Base-by-base conservation (phyloP, 2,329 filamentous ascomycete species). In the Neocatenulostroma microsporum region DNA sequence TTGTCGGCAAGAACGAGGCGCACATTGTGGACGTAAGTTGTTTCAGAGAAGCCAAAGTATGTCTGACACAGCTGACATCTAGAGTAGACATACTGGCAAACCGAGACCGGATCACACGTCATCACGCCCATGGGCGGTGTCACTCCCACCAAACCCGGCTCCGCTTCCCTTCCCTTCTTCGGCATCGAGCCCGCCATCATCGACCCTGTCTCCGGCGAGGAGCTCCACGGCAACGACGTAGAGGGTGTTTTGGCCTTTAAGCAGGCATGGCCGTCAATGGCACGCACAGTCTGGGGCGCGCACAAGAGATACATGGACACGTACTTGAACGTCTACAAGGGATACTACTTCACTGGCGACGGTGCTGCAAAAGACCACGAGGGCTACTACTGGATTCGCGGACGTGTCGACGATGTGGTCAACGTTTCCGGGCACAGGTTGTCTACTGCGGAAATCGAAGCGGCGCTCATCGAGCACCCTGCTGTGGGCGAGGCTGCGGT, bases 221-320 rank as follows among this genome's bases (percentile, higher is more conserved):
- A 96, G 68, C 82, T 96, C 47, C 73, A 82, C 54, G 91, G 91
- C 42, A 96, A 96, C 62, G 87, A 96, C 62, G 89, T 96, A 40
- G 91, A 98, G 68, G 91, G 91, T 62, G 89, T 96, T 20, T 70
- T 98, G 42, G 87, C 85, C 34, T 94, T 98, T 72, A 96, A 94
- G 76, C 85, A 96, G 68, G 72, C 91, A 39, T 98, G 91, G 91
- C 91, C 91, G 17, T 94, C 86, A 63, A 96, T 98, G 88, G 86
- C 89, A 35, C 84, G 91, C 49, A 98, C 91, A 18, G 89, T 98
- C 46, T 98, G 87, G 80, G 89, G 89, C 50, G 87, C 88, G 25
- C 91, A 98, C 73, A 91, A 93, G 76, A 80, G 91, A 58, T 98
- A 95, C 64, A 89, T 95, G 86, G 89, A 98, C 54, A 96, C 91